Evolutionary conservation across 345 rosid species (phyloP), one percentile per base, ranked within the genome.

Genomic region (Sisymbrium altissimum): DNA sequence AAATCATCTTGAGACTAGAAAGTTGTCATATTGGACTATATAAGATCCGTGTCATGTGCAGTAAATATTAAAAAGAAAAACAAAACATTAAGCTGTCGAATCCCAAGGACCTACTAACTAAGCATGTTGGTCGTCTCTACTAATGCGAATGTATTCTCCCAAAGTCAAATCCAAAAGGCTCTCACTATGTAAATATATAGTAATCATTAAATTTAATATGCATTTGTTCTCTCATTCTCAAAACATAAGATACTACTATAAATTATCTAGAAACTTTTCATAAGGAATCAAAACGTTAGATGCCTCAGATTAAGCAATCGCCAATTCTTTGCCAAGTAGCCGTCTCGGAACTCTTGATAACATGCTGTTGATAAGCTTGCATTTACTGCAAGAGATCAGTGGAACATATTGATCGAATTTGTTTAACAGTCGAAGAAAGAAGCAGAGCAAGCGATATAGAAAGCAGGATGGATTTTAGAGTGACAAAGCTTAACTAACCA

Each of bases 71-170:
- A 17, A 70, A 21, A 6, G 1, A 2, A 10, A 19, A 32, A 0
- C 18, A 27, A 9, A 29, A 33, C 13, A 25, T n/a, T 48, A 2
- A 0, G 33, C 18, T 64, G 36, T 68, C 60, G 66, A 76, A 76
- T 76, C 80, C 80, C 80, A 46, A 76, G 71, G 71, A 56, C 46
- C 39, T 63, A 23, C 29, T 70, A 46, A 38, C 56, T 43, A 54
- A 76, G 80, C 61, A 76, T 76, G 71, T 76, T 76, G 80, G 80
- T 76, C 76, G 80, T 55, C 61, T 76, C 80, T 70, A 64, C 64
- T 46, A 18, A 46, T 63, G 71, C 66, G 44, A 70, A 53, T 69
- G 53, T 63, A 45, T 55, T 45, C 71, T 6, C 58, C 75, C 71
- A 63, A 70, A 70, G 80, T 69, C 75, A 70, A 76, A 43, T 70